Evolutionary conservation across 352 stramenopile genomes (phyloP).

Genomic region (Hyphochytrium catenoides): DNA sequence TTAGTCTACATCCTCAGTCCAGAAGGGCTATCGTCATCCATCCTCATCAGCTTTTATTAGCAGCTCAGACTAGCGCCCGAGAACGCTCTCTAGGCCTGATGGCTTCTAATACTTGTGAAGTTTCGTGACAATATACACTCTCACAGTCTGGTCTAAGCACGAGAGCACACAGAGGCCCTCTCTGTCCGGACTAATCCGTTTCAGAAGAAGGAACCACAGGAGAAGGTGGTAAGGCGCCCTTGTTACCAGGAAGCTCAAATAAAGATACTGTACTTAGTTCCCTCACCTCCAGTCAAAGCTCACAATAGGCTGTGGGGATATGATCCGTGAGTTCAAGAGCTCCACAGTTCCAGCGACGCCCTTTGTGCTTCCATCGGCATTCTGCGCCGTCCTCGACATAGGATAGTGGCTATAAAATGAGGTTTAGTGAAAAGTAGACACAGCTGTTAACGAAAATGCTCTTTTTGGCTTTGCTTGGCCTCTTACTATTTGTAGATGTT

Average conservation of each 20-base stretch:
- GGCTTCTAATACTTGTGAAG: slow-evolving; percentile 74
- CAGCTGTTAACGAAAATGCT: slow-evolving; percentile 9
- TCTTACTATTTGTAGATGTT: slow-evolving; percentile 93
- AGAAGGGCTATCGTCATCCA: too few species aligned
- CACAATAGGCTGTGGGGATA: slow-evolving; percentile 86
- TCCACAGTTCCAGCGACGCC: slow-evolving; percentile 75
- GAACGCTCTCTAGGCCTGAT: too few species aligned
- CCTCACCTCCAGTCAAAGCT: slow-evolving; percentile 88
- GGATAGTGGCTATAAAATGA: slow-evolving; percentile 36
- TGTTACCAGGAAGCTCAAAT: neutral
- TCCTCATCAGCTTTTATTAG: too few species aligned
- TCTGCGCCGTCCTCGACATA: slow-evolving; percentile 41
- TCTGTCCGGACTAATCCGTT: slow-evolving; percentile 35
- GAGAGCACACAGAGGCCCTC: slow-evolving; percentile 71
- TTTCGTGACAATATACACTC: slow-evolving; percentile 86
- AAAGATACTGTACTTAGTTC: neutral
- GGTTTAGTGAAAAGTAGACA: slow-evolving; percentile 4
- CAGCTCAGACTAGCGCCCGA: too few species aligned
- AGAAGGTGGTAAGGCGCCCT: neutral
- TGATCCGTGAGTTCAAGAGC: slow-evolving; percentile 78
- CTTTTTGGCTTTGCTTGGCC: slow-evolving; percentile 11
- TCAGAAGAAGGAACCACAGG: slow-evolving; percentile 1
- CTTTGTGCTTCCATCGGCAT: slow-evolving; percentile 46
- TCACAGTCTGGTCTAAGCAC: slow-evolving; percentile 81
- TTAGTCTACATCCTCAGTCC: too few species aligned